These are phyloP conservation scores for Penicillium longicatenatum DNA, from an alignment of 495 filamentous ascomycete genomes.

Conservation along the genomic window DNA sequence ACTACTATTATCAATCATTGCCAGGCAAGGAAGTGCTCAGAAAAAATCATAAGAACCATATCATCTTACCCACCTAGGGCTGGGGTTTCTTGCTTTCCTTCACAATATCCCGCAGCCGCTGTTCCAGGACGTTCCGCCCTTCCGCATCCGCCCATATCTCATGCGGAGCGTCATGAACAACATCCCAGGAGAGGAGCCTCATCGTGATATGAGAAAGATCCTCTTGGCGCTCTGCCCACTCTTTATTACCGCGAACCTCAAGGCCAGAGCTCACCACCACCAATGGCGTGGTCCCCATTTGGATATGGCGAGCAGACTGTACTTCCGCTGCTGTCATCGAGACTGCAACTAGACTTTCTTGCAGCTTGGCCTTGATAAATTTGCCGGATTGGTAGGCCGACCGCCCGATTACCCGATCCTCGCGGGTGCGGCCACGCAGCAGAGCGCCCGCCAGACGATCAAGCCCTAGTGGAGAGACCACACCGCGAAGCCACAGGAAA, in stretches of 20 bases:
- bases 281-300: conserved; percentile 69
- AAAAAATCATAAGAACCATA: not conserved
- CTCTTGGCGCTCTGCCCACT: conserved; percentile 80
- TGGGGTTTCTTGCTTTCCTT: conserved; percentile 21
- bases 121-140: conserved; percentile 70
- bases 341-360: conserved; percentile 86
- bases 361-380: conserved; percentile 83
- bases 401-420: conserved; percentile 80
- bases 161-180: conserved; percentile 82
- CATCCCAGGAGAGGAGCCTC: conserved; percentile 80
- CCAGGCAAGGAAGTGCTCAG: not conserved
- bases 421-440: conserved; percentile 73
- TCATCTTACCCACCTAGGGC: not conserved
- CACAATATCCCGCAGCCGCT: conserved; percentile 64
- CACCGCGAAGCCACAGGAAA: conserved; percentile 77
- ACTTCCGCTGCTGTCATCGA: conserved; percentile 82
- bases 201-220: conserved; percentile 78
- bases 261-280: conserved; percentile 81
- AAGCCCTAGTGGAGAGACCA: conserved; percentile 84
- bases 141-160: conserved; percentile 74
- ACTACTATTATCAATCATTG: not conserved
- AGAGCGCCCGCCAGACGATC: conserved; percentile 75
- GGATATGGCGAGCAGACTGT: conserved; percentile 71
- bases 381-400: conserved; percentile 77
- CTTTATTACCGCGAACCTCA: conserved; percentile 52